A percentile compares a stretch with the other conserved stretches of the same genome.
Evolutionary conservation across 1,284 basidiomycete species (phyloP).

Genomic region (Meira miltonrushii): DNA sequence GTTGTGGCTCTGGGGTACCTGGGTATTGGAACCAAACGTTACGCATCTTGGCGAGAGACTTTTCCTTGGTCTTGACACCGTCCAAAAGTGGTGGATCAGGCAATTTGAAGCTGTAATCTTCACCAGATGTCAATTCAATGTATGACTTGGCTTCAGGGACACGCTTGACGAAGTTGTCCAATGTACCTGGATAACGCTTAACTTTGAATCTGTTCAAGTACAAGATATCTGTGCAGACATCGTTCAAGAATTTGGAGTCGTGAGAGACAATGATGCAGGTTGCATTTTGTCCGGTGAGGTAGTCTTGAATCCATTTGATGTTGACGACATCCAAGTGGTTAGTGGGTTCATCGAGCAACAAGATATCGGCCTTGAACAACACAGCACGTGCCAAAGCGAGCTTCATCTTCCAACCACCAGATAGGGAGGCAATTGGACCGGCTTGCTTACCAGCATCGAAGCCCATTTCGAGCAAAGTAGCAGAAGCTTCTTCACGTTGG

Average conservation of each 20-base stretch:
- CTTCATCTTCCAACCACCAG: slow-evolving; percentile 54
- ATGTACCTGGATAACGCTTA: slow-evolving; percentile 52
- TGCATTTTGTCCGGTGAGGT: slow-evolving; percentile 41
- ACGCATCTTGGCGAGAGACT: slow-evolving; percentile 53
- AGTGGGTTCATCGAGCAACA: slow-evolving; percentile 52
- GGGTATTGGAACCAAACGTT: slow-evolving; percentile 52
- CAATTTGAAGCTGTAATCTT: slow-evolving; percentile 52
- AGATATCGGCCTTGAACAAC: slow-evolving; percentile 53
- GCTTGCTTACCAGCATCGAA: slow-evolving; percentile 50
- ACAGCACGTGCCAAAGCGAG: slow-evolving; percentile 52
- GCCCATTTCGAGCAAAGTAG: slow-evolving; percentile 50
- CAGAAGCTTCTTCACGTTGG: slow-evolving; percentile 36
- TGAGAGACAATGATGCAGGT: slow-evolving; percentile 53
- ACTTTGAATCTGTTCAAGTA: slow-evolving; percentile 54
- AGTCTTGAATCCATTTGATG: slow-evolving; percentile 53
- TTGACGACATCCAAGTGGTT: slow-evolving; percentile 53
- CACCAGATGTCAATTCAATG: slow-evolving; percentile 50
- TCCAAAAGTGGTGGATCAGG: slow-evolving; percentile 52
- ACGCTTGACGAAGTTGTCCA: slow-evolving; percentile 51
- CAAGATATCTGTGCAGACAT: slow-evolving; percentile 52
- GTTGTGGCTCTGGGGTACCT: slow-evolving; percentile 47
- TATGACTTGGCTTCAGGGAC: slow-evolving; percentile 51
- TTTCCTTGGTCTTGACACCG: slow-evolving; percentile 54
- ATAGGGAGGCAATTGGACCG: slow-evolving; percentile 50
- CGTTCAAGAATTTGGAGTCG: slow-evolving; percentile 52